Evolutionary conservation across 2,329 filamentous ascomycete species (phyloP).

Genomic region (Sporothrix sp.): DNA sequence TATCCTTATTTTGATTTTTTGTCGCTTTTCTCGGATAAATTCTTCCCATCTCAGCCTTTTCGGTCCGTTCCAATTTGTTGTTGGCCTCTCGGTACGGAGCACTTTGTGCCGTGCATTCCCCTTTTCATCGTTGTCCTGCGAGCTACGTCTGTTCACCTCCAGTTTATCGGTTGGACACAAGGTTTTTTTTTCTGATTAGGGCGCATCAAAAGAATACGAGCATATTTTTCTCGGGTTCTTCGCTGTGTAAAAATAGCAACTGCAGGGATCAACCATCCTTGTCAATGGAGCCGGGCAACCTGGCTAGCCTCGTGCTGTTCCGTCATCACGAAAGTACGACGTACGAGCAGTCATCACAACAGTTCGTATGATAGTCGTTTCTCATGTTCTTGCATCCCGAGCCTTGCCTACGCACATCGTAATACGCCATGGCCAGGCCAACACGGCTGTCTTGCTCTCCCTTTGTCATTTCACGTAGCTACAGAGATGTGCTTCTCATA

Average conservation of each 20-base stretch:
- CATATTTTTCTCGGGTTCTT: neutral
- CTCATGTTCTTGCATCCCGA: no score
- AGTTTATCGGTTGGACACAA: neutral
- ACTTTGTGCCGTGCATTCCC: neutral
- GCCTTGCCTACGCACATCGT: neutral
- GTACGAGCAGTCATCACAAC: no score
- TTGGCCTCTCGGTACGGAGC: no score
- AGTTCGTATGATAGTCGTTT: no score
- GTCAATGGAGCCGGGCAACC: neutral
- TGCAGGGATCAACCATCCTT: neutral
- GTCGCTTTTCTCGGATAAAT: neutral
- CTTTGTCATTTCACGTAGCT: neutral
- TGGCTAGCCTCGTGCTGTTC: neutral
- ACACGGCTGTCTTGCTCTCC: no score
- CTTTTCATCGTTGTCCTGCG: neutral
- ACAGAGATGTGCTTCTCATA: neutral
- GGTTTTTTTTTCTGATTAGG: neutral
- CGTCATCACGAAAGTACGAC: no score
- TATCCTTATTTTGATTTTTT: constrained; percentile 2
- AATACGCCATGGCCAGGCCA: neutral
- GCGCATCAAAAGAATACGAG: neutral
- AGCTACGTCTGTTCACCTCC: neutral
- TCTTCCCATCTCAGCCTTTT: neutral
- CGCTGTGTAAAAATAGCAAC: neutral
- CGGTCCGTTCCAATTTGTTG: neutral